Evolutionary conservation across 2,329 filamentous ascomycete genomes (phyloP).

Genomic region (Aaosphaeria arxii): DNA sequence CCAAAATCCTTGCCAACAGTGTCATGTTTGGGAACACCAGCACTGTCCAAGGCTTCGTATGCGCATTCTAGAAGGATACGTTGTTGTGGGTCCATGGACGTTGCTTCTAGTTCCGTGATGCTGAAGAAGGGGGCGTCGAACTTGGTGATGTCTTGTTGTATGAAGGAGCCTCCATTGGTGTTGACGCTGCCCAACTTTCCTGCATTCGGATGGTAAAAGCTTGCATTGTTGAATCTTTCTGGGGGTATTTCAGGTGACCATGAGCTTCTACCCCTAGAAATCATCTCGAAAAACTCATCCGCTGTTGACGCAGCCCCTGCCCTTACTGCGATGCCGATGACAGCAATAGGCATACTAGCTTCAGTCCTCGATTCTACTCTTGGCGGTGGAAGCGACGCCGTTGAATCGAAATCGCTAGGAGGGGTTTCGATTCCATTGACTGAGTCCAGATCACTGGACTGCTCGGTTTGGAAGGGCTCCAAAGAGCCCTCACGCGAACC

Average conservation of each 20-base stretch:
- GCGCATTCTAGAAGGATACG: constrained; percentile 15
- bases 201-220: constrained; percentile 35
- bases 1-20: constrained; percentile 11
- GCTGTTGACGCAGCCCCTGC: constrained; percentile 31
- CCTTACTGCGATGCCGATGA: constrained; percentile 34
- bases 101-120: constrained; percentile 13
- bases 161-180: constrained; percentile 8
- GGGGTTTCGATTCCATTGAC: too few relatives aligned
- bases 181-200: constrained; percentile 11
- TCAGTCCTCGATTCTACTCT: not conserved
- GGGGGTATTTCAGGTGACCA: constrained; percentile 28
- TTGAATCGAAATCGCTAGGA: too few relatives aligned
- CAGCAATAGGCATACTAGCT: constrained; percentile 19
- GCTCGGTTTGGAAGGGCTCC: too few relatives aligned
- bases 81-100: constrained; percentile 16
- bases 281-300: constrained; percentile 33
- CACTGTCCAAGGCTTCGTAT: constrained; percentile 17
- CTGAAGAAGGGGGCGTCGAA: constrained; percentile 24
- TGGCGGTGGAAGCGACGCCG: too few relatives aligned
- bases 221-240: constrained; percentile 31
- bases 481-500: too few relatives aligned
- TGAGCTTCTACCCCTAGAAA: constrained; percentile 27
- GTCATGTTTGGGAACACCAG: constrained; percentile 8
- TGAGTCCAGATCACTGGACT: too few relatives aligned
- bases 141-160: constrained; percentile 11